Conservation (phyloP, 2,329 filamentous ascomycete genomes). For the Hypomyces perniciosus region DNA sequence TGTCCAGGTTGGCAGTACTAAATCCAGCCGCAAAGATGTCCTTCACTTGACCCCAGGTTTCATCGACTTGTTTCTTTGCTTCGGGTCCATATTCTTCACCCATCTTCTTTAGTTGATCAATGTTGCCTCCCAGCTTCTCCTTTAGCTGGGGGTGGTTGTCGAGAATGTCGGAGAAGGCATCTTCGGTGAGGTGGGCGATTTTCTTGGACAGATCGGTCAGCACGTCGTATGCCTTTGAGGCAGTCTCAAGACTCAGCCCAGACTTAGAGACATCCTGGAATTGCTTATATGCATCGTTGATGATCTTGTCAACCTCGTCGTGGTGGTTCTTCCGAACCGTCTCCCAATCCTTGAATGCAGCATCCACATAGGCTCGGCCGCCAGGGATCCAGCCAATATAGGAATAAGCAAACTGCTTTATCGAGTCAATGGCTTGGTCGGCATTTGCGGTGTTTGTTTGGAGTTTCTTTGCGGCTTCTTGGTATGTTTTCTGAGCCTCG, state of each 20-base stretch:
- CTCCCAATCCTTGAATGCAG: conserved; percentile 65
- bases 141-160: conserved; percentile 69
- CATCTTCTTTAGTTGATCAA: conserved; percentile 64
- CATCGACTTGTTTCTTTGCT: conserved; percentile 68
- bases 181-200: conserved; percentile 55
- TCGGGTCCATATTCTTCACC: conserved; percentile 67
- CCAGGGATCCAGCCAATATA: conserved; percentile 70
- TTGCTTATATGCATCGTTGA: conserved; percentile 61
- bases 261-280: conserved; percentile 55
- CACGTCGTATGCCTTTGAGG: conserved; percentile 54
- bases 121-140: conserved; percentile 62
- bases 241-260: conserved; percentile 57
- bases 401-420: conserved; percentile 59
- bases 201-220: conserved; percentile 56
- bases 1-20: conserved; percentile 44
- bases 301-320: conserved; percentile 63
- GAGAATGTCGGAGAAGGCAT: conserved; percentile 58
- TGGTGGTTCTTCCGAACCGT: conserved; percentile 60
- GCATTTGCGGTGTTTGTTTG: conserved; percentile 58
- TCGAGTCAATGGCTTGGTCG: conserved; percentile 59
- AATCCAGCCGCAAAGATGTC: conserved; percentile 59
- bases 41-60: conserved; percentile 62
- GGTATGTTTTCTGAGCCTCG: conserved; percentile 55
- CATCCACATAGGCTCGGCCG: conserved; percentile 60
- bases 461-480: conserved; percentile 53